A percentile compares a stretch with the other conserved stretches of the same genome.
Evolutionary conservation across 345 rosid species (phyloP).

Genomic region (Populus tremula): DNA sequence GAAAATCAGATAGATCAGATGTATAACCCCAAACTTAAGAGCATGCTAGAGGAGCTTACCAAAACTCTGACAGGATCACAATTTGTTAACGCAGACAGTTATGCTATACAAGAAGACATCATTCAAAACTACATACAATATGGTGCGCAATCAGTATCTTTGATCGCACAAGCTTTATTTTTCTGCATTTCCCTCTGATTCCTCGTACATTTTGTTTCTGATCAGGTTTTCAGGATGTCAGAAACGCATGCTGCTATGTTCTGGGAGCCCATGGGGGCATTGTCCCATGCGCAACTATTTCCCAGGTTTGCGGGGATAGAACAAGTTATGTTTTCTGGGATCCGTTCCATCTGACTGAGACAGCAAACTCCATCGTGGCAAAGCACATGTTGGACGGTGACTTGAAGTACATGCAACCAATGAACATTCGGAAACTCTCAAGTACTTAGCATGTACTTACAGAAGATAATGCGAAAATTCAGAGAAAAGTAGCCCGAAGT

Average conservation of each 20-base stretch:
- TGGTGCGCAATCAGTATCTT: slow-evolving; percentile 6
- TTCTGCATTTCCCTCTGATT: neutral
- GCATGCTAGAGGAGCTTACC: slow-evolving; percentile 12
- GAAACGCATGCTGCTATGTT: slow-evolving; percentile 41
- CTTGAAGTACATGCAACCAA: slow-evolving; percentile 34
- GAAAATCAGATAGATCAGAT: neutral
- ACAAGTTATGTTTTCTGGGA: slow-evolving; percentile 14
- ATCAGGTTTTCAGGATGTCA: slow-evolving; percentile 31
- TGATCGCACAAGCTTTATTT: neutral
- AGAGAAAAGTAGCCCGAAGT: too few relatives aligned
- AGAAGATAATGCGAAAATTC: too few relatives aligned
- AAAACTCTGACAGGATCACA: neutral
- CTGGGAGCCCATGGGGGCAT: slow-evolving; percentile 19
- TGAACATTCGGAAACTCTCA: slow-evolving; percentile 38
- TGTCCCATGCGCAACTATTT: slow-evolving; percentile 25
- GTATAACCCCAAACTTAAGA: slow-evolving; percentile 13
- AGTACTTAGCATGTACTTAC: neutral
- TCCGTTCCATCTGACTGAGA: slow-evolving; percentile 35
- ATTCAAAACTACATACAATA: slow-evolving; percentile 7
- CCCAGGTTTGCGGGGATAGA: slow-evolving; percentile 34
- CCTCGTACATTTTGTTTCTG: neutral
- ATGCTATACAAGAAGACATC: slow-evolving; percentile 8
- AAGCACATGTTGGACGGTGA: slow-evolving; percentile 37
- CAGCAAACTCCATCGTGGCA: slow-evolving; percentile 33
- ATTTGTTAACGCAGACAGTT: slow-evolving; percentile 10